Evolutionary conservation across 2,329 filamentous ascomycete genomes (phyloP).

Genomic region (Penicillium sp.): DNA sequence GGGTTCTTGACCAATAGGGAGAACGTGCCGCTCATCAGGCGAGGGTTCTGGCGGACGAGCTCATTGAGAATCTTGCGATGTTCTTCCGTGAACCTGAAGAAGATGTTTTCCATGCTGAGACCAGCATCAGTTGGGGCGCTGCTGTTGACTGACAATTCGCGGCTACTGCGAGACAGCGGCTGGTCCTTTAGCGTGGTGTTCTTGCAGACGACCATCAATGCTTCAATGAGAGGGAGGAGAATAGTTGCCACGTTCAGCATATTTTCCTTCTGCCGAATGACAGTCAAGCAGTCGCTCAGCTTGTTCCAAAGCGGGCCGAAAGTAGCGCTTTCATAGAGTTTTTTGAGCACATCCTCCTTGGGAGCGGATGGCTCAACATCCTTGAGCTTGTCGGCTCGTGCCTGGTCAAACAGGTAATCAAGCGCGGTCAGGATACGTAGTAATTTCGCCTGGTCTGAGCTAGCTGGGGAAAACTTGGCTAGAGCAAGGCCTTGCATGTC

Average conservation of each 20-base stretch:
- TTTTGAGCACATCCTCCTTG: constrained; percentile 76
- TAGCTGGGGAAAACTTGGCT: constrained; percentile 88
- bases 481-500: constrained; percentile 92
- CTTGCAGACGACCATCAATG: constrained; percentile 98
- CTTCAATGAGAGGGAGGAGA: constrained; percentile 84
- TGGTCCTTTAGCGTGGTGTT: constrained; percentile 76
- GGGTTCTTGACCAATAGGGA: constrained; percentile 94
- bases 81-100: constrained; percentile 96
- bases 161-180: constrained; percentile 43
- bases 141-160: constrained; percentile 65
- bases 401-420: constrained; percentile 88
- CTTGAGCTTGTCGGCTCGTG: constrained; percentile 50
- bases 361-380: constrained; percentile 49
- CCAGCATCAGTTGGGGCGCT: constrained; percentile 63
- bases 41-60: constrained; percentile 90
- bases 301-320: constrained; percentile 89
- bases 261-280: constrained; percentile 83
- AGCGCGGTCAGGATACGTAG: constrained; percentile 84
- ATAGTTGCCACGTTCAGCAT: constrained; percentile 98
- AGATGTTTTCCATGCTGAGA: constrained; percentile 66
- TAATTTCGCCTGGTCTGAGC: constrained; percentile 92
- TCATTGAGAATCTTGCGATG: constrained; percentile 97
- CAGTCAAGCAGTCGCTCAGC: constrained; percentile 75
- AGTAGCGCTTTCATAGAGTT: constrained; percentile 80
- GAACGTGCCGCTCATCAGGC: constrained; percentile 97